A percentile compares a stretch with the other conserved stretches of the same genome.
These are phyloP conservation scores for Farysia itapuensis DNA, from an alignment of 1,284 basidiomycete genomes.

Conservation along the genomic window DNA sequence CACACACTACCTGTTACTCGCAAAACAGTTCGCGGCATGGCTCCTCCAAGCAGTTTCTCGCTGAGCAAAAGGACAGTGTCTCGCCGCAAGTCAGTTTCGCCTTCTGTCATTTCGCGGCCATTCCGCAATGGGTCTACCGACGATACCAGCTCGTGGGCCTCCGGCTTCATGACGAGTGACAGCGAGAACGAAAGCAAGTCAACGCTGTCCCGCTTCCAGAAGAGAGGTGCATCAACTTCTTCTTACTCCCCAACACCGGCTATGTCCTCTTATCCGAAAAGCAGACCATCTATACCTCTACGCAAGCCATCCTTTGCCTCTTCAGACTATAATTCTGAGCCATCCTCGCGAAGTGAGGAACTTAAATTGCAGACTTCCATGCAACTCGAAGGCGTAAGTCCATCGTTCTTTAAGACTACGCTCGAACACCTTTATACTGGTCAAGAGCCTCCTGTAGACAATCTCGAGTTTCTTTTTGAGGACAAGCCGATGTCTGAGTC, in stretches of 20 bases:
- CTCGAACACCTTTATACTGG: constrained; percentile 52
- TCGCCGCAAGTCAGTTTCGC: constrained; percentile 16
- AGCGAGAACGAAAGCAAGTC: constrained; percentile 33
- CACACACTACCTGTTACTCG: constrained; percentile 1
- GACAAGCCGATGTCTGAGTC: constrained; percentile 30
- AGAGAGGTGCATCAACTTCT: neutral
- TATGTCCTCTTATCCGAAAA: neutral
- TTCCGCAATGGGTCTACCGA: constrained; percentile 14
- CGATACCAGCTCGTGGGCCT: constrained; percentile 13
- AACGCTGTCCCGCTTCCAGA: neutral
- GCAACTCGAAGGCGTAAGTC: constrained; percentile 31
- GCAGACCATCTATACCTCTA: neutral
- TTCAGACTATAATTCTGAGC: constrained; percentile 11
- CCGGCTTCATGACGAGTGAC: constrained; percentile 39
- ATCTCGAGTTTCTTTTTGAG: constrained; percentile 49
- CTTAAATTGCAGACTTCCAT: constrained; percentile 43
- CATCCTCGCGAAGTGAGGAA: constrained; percentile 20
- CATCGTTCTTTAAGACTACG: constrained; percentile 44
- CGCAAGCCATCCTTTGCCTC: constrained; percentile 29
- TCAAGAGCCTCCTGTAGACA: constrained; percentile 44
- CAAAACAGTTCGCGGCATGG: constrained; percentile 19
- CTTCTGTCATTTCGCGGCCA: constrained; percentile 30
- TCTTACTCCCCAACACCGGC: neutral
- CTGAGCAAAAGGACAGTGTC: constrained; percentile 17
- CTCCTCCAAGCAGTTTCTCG: constrained; percentile 40